Percentiles rank a stretch among this genome's conserved stretches.
phyloP scores from a whole-genome alignment of 768 basidiomycete species.

The Phaffia tasmanica region DNA sequence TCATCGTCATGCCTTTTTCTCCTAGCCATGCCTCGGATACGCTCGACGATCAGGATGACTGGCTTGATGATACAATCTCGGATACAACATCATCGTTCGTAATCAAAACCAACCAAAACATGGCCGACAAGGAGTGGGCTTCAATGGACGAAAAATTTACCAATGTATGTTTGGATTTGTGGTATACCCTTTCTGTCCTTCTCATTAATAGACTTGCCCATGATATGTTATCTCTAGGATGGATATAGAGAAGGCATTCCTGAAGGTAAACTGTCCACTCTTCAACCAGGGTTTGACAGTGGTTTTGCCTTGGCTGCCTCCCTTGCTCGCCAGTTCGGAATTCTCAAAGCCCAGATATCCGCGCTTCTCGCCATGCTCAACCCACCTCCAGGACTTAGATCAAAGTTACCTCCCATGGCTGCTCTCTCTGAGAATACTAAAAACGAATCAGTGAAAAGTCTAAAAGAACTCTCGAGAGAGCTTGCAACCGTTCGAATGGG shows the following conservation, averaged over 20 bases:
- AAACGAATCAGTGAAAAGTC: constrained; percentile 36
- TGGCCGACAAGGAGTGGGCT: constrained; percentile 20
- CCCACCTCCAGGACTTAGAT: constrained; percentile 24
- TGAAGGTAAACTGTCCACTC: constrained; percentile 71
- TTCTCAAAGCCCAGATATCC: constrained; percentile 59
- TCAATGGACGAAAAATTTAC: constrained; percentile 20
- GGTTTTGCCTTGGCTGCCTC: constrained; percentile 65
- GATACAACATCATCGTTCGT: no score
- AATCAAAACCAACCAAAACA: no score
- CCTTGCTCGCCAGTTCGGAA: constrained; percentile 67
- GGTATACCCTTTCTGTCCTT: not conserved
- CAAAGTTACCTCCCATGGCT: not conserved
- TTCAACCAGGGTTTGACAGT: constrained; percentile 82
- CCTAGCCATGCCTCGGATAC: no score
- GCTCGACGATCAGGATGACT: no score
- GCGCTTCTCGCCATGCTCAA: constrained; percentile 46
- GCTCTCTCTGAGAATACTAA: not conserved
- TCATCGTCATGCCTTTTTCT: no score
- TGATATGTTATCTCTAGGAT: constrained; percentile 44
- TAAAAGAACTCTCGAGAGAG: constrained; percentile 47
- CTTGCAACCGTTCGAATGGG: constrained; percentile 55
- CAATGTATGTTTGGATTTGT: not conserved
- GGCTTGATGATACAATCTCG: no score
- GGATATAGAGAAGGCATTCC: constrained; percentile 97
- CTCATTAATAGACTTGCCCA: not conserved